A percentile compares a stretch with the other conserved stretches of the same genome.
Evolutionary conservation across 768 basidiomycete genomes (phyloP).

Genomic region (Pisolithus albus): DNA sequence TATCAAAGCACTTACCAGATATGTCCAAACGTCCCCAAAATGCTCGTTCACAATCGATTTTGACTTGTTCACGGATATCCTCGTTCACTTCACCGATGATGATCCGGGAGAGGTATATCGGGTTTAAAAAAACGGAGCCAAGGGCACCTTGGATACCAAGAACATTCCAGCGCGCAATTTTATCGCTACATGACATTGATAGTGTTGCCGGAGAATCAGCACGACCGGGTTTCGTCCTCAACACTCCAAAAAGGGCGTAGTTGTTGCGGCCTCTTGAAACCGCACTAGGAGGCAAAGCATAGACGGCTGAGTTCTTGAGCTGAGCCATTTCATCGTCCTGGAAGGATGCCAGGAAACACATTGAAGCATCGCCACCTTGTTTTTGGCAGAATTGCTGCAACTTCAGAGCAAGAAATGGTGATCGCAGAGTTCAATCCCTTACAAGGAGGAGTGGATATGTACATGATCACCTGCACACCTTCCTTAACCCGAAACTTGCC

Average conservation of each 20-base stretch:
- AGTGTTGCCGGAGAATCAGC: constrained; percentile 79
- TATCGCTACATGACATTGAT: constrained; percentile 93
- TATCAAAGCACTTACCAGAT: constrained; percentile 28
- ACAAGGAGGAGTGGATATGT: constrained; percentile 69
- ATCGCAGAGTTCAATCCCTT: constrained; percentile 38
- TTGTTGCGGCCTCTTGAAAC: constrained; percentile 68
- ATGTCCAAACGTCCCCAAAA: constrained; percentile 52
- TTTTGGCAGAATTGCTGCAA: neutral
- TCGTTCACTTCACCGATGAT: constrained; percentile 66
- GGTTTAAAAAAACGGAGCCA: constrained; percentile 44
- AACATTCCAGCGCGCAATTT: constrained; percentile 82
- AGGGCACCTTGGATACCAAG: constrained; percentile 85
- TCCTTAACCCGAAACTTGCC: constrained; percentile 41
- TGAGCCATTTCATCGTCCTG: constrained; percentile 71
- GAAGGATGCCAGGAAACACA: constrained; percentile 57
- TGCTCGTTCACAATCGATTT: constrained; percentile 62
- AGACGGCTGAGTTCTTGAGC: constrained; percentile 47
- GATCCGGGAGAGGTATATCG: constrained; percentile 59
- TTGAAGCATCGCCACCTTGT: constrained; percentile 87
- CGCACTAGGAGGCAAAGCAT: constrained; percentile 27
- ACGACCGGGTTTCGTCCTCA: constrained; percentile 92
- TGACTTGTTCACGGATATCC: constrained; percentile 34
- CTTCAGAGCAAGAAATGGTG: constrained; percentile 2
- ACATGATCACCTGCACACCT: constrained; percentile 54
- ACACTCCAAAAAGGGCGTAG: constrained; percentile 64